Evolutionary conservation across 139 green algal genomes (phyloP).

Genomic region (Medakamo hakoo): DNA sequence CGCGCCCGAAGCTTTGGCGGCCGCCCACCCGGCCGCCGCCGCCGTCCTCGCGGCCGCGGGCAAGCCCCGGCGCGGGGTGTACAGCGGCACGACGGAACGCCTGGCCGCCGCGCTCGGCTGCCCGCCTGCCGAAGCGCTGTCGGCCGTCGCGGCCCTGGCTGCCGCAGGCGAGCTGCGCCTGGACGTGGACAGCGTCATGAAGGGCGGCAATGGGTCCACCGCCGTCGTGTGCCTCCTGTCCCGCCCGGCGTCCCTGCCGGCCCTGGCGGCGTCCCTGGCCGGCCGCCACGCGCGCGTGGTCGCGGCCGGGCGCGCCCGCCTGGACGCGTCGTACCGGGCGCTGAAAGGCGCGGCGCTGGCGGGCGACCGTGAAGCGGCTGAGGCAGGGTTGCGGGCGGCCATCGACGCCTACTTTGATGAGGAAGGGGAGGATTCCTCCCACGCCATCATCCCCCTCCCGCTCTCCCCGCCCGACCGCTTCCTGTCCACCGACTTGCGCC

Average conservation of each 20-base stretch:
- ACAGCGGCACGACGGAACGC: conserved; percentile 8
- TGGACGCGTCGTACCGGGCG: conserved; percentile 25
- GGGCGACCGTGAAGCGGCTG: conserved; percentile 10
- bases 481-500: conserved; percentile 8
- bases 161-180: conserved; percentile 29
- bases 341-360: conserved; percentile 11
- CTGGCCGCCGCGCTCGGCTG: conserved; percentile 3
- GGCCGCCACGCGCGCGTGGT: conserved; percentile 14
- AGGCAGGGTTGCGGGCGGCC: conserved; percentile 20
- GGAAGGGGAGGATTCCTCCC: background rate
- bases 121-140: conserved; percentile 1
- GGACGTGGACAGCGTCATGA: conserved; percentile 20
- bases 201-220: conserved; percentile 4
- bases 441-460: conserved; percentile 6
- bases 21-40: conserved; percentile 6
- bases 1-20: conserved; percentile 7
- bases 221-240: background rate
- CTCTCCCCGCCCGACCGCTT: conserved; percentile 6
- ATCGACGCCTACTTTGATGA: conserved; percentile 38
- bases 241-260: background rate
- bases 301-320: conserved; percentile 16
- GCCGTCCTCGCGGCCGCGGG: conserved; percentile 11
- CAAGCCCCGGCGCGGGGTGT: conserved; percentile 16
- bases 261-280: conserved; percentile 18
- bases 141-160: conserved; percentile 7